These are phyloP conservation scores for Salvia rosmarinus DNA, from an alignment of 257 asterid genomes.

Conservation along the genomic window DNA sequence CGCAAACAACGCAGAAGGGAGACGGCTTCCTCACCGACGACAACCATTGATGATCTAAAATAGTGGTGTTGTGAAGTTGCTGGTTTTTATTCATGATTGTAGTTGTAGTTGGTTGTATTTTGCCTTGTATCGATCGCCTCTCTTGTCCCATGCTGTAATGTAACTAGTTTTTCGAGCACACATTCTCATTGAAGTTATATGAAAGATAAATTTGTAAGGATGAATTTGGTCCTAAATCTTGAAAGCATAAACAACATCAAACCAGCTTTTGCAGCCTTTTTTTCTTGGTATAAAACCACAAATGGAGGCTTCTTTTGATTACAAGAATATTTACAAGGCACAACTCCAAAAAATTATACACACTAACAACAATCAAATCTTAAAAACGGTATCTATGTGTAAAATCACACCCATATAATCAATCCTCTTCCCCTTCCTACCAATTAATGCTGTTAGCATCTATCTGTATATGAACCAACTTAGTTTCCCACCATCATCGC, in stretches of 20 bases:
- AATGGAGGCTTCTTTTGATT: conserved; percentile 20
- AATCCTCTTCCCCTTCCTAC: conserved; percentile 34
- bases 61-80: not conserved
- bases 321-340: conserved; percentile 34
- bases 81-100: not conserved
- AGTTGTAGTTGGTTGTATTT: not conserved
- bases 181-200: too few relatives aligned
- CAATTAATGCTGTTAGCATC: conserved; percentile 42
- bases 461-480: conserved; percentile 42
- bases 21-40: too few relatives aligned
- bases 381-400: conserved; percentile 42
- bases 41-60: not conserved
- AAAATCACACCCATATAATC: conserved; percentile 27
- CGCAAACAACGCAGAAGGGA: too few relatives aligned
- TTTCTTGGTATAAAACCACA: not conserved
- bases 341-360: conserved; percentile 34
- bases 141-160: not conserved
- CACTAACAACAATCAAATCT: conserved; percentile 33
- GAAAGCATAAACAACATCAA: too few relatives aligned
- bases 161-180: not conserved
- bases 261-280: too few relatives aligned
- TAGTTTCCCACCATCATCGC: conserved; percentile 43
- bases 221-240: not conserved
- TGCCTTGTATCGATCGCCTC: not conserved
- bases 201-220: not conserved